Conservation (phyloP, 2,329 filamentous ascomycete genomes). For the Fusarium beomiforme region DNA sequence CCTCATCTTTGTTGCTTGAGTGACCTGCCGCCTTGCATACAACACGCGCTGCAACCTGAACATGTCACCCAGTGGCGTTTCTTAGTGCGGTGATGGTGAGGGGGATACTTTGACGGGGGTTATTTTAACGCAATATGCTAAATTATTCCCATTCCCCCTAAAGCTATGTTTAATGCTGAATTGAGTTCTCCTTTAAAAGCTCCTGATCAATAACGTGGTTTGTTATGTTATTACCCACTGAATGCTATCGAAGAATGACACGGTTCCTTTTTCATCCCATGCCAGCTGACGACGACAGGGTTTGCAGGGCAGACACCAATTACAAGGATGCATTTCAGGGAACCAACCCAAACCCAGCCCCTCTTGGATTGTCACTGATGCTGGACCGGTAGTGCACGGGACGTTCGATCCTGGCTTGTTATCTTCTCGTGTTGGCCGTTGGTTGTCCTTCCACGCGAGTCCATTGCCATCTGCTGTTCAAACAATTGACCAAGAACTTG, state of each 20-base stretch:
- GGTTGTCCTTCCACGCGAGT: neutral
- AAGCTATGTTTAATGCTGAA: neutral
- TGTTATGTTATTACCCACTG: neutral
- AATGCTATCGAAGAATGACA: neutral
- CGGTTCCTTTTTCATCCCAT: constrained; percentile 13
- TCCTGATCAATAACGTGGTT: neutral
- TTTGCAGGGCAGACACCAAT: neutral
- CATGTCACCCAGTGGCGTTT: neutral
- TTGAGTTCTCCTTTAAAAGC: neutral
- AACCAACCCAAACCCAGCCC: neutral
- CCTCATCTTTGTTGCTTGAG: neutral
- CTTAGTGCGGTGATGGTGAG: constrained; percentile 2
- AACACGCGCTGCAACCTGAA: neutral
- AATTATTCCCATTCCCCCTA: neutral
- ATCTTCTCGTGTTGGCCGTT: neutral
- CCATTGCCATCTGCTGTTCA: neutral
- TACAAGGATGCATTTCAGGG: neutral
- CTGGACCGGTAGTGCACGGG: neutral
- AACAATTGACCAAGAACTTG: neutral
- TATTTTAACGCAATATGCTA: neutral
- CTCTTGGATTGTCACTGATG: neutral
- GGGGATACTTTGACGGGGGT: neutral
- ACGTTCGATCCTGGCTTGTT: neutral
- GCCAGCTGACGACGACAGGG: constrained; percentile 6
- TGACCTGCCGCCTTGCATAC: neutral